Conservation (phyloP, 805 yeast species). For the Kodamaea leandrae region DNA sequence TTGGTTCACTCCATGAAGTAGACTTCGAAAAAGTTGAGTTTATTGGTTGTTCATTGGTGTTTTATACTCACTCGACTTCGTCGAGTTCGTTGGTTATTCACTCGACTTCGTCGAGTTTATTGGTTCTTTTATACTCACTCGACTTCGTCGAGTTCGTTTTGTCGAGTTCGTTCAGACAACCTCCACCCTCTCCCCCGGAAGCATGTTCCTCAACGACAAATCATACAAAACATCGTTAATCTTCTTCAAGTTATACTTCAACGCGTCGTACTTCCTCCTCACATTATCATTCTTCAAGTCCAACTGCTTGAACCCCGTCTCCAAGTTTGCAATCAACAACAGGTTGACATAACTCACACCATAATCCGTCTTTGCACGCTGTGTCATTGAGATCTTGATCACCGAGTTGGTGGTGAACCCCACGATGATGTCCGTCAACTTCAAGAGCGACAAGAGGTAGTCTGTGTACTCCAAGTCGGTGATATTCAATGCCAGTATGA, state of each 20-base stretch:
- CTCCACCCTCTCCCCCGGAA: not conserved
- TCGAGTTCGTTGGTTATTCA: too few species aligned
- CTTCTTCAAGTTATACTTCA: slow-evolving; percentile 28
- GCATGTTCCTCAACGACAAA: slow-evolving; percentile 13
- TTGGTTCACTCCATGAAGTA: too few species aligned
- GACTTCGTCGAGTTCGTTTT: too few species aligned
- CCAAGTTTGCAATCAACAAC: slow-evolving; percentile 22
- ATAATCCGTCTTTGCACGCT: slow-evolving; percentile 13
- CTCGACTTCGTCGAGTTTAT: too few species aligned
- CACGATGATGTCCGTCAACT: slow-evolving; percentile 21
- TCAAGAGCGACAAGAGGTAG: slow-evolving; percentile 23
- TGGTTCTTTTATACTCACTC: too few species aligned
- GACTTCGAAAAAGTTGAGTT: too few species aligned
- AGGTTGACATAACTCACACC: slow-evolving; percentile 21
- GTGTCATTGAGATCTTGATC: slow-evolving; percentile 19
- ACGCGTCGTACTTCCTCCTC: slow-evolving; percentile 27
- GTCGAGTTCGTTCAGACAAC: not conserved
- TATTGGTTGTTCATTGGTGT: too few species aligned
- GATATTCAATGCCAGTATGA: slow-evolving; percentile 12
- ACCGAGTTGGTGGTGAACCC: slow-evolving; percentile 25
- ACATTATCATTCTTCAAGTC: slow-evolving; percentile 30
- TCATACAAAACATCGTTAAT: slow-evolving; percentile 27
- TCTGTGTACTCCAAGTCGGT: slow-evolving; percentile 18
- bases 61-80: too few species aligned
- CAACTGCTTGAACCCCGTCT: slow-evolving; percentile 26